phyloP scores from a whole-genome alignment of 495 filamentous ascomycete species.

The Tetracladium setigerum region DNA sequence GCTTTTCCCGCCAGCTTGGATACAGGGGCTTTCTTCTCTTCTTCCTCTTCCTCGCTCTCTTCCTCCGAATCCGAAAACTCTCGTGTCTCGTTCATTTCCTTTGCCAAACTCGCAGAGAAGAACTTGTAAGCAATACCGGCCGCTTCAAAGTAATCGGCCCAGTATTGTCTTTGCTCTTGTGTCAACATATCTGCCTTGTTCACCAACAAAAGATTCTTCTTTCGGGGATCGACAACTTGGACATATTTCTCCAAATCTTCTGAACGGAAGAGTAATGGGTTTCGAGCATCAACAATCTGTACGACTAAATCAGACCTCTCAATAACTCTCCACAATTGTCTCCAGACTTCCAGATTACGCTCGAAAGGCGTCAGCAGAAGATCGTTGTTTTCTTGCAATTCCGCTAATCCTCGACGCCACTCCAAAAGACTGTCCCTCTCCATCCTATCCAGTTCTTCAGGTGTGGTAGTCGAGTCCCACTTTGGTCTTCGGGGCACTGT shows the following conservation, averaged over 20 bases:
- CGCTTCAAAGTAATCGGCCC: constrained; percentile 83
- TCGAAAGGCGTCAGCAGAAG: constrained; percentile 98
- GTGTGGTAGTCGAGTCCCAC: constrained; percentile 82
- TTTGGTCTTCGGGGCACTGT: constrained; percentile 85
- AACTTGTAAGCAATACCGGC: constrained; percentile 82
- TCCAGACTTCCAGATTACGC: constrained; percentile 95
- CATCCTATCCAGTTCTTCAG: constrained; percentile 65
- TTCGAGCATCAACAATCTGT: constrained; percentile 97
- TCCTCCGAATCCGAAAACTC: constrained; percentile 37
- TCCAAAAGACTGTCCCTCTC: constrained; percentile 78
- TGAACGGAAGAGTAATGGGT: constrained; percentile 87
- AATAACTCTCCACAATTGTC: constrained; percentile 97
- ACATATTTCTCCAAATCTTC: constrained; percentile 93
- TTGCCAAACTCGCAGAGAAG: constrained; percentile 90
- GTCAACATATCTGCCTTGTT: constrained; percentile 99
- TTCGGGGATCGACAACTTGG: constrained; percentile 79
- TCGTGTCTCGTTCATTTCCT: constrained; percentile 71
- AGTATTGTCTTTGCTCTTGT: constrained; percentile 68
- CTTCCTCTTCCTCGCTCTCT: constrained; percentile 20
- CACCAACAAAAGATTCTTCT: constrained; percentile 87
- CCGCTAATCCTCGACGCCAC: constrained; percentile 86
- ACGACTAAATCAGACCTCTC: constrained; percentile 93
- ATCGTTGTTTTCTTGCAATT: constrained; percentile 87
- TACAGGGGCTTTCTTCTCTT: constrained; percentile 28
- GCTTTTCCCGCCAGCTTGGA: constrained; percentile 34